These are phyloP conservation scores for Metschnikowia cubensis DNA, from an alignment of 805 yeast genomes.

Conservation along the genomic window DNA sequence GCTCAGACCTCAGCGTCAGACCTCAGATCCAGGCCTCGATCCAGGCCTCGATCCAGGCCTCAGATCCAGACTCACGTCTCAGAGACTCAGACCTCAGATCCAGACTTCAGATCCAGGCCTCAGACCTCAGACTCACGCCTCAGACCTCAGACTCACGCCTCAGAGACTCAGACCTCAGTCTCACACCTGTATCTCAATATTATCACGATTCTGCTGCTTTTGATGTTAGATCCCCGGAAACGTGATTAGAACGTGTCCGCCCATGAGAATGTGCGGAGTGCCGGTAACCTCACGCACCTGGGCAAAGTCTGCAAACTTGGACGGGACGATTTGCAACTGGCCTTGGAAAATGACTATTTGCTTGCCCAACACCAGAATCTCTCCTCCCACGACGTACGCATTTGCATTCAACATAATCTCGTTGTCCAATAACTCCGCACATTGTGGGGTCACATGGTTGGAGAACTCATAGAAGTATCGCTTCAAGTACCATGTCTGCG, in stretches of 20 bases:
- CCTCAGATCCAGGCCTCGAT: no score
- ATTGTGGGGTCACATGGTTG: slow-evolving; percentile 19
- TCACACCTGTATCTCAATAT: no score
- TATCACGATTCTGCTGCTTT: no score
- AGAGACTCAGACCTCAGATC: no score
- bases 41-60: no score
- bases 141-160: no score
- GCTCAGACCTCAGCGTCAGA: no score
- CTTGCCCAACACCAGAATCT: slow-evolving; percentile 31
- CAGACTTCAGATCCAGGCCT: no score
- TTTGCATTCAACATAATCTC: slow-evolving; percentile 26
- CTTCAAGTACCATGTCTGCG: slow-evolving; percentile 40
- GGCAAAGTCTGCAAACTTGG: slow-evolving; percentile 25
- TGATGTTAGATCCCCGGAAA: slow-evolving; percentile 31
- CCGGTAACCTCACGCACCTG: slow-evolving; percentile 18
- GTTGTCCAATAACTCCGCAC: slow-evolving; percentile 21
- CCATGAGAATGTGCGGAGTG: slow-evolving; percentile 25
- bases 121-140: no score
- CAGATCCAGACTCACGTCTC: no score
- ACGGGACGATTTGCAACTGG: slow-evolving; percentile 29
- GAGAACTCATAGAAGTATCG: slow-evolving; percentile 29
- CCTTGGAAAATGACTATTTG: slow-evolving; percentile 38
- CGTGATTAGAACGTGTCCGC: slow-evolving; percentile 33
- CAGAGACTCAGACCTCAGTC: no score
- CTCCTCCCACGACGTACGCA: slow-evolving; percentile 29